phyloP scores from a whole-genome alignment of 768 basidiomycete species.

The Podaxis sp. region DNA sequence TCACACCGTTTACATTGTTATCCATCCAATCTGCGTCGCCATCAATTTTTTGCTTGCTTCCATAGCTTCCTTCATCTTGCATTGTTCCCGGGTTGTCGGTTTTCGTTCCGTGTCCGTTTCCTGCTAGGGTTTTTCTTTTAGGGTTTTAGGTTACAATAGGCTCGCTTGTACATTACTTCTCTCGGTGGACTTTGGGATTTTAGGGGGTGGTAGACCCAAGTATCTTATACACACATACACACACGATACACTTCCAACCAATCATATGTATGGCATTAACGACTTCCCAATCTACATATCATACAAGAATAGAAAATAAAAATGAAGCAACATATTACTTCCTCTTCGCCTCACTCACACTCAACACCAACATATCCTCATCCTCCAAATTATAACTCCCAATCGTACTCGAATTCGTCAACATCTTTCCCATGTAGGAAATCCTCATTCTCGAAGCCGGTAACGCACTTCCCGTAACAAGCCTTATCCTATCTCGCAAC shows the following conservation, averaged over 20 bases:
- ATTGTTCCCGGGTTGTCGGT: background rate
- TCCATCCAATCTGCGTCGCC: background rate
- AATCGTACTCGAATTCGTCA: constrained; percentile 84
- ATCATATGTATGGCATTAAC: background rate
- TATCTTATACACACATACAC: constrained; percentile 5
- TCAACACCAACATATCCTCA: constrained; percentile 80
- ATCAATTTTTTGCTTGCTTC: background rate
- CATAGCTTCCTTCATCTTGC: background rate
- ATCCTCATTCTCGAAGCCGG: constrained; percentile 80
- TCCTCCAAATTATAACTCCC: constrained; percentile 90
- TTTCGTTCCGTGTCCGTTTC: background rate
- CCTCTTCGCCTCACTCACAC: constrained; percentile 75
- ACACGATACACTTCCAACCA: background rate
- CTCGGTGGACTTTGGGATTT: constrained; percentile 17
- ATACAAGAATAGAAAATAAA: background rate
- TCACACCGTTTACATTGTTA: background rate
- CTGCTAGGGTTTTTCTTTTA: background rate
- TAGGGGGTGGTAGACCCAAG: constrained; percentile 24
- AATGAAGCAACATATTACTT: constrained; percentile 38
- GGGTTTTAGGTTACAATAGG: constrained; percentile 12
- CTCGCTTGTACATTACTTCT: background rate
- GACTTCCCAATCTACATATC: background rate
- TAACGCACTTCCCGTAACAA: constrained; percentile 74
- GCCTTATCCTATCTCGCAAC: constrained; percentile 84
- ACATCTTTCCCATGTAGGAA: constrained; percentile 79